Percentiles rank a stretch among this genome's conserved stretches.
Conservation (phyloP, 2,329 filamentous ascomycete genomes). For the Periconia macrospinosa region DNA sequence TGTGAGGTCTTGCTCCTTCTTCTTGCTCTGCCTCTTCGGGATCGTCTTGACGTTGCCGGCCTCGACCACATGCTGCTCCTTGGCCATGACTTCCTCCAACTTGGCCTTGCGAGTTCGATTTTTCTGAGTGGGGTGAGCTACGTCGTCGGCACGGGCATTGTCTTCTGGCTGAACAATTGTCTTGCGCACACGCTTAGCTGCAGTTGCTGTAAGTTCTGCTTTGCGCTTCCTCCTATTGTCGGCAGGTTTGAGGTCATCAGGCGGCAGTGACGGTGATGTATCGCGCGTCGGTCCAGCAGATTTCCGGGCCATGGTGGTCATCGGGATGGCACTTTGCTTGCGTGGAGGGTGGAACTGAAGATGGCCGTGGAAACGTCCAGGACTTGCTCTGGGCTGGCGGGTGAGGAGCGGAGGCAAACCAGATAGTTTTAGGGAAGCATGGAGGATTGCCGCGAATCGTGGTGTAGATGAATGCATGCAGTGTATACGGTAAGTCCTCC, state of each 20-base stretch:
- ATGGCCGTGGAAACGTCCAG: not conserved
- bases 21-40: conserved; percentile 53
- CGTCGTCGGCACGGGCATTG: conserved; percentile 3
- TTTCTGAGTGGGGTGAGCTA: conserved; percentile 9
- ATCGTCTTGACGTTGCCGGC: conserved; percentile 17
- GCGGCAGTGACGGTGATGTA: conserved; percentile 28
- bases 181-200: conserved; percentile 20
- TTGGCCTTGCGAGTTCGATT: conserved; percentile 18
- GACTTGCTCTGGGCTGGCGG: conserved; percentile 3
- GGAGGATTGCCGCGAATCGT: not conserved
- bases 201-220: conserved; percentile 16
- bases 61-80: conserved; percentile 1
- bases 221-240: conserved; percentile 31
- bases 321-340: not conserved
- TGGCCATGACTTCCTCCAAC: conserved; percentile 15
- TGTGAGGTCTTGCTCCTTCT: conserved; percentile 59
- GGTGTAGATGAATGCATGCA: not conserved
- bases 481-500: too few species aligned
- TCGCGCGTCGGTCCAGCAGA: conserved; percentile 12
- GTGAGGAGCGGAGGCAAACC: not conserved
- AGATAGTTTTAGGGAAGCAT: not conserved
- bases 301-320: conserved; percentile 22
- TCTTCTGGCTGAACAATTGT: conserved; percentile 12
- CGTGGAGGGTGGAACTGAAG: not conserved
- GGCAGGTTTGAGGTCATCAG: conserved; percentile 13